Base-by-base conservation (phyloP, 2,329 filamentous ascomycete species). In the Microsporum canis region DNA sequence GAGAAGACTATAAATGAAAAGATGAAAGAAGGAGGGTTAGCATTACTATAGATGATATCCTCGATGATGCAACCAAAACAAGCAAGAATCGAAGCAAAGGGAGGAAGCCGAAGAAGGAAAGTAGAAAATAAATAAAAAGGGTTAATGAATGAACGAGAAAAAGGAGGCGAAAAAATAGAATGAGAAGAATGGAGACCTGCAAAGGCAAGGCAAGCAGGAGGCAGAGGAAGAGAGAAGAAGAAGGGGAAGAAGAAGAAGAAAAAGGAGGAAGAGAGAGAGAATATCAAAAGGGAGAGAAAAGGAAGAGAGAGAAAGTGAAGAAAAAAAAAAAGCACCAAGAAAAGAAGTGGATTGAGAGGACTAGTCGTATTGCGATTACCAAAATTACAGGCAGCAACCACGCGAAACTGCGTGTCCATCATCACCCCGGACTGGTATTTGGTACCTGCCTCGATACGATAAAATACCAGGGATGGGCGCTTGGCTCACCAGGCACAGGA, bases 251-350 rank as follows among this genome's bases (percentile, higher is more conserved):
- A 60, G 47, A 57, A 38, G 31, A 60, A 55, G 55, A 53, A 53
- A 51, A 17, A 56, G 17, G 56, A 47, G 34, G 47, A 36, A 57
- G 59, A 60, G 29, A 33, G 45, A 47, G 36, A 49, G 49, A 41
- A 62, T 57, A 23, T 10, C 27, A 45, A 33, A 43, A 64, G 58
- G 62, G 61, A 65, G 64, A 64, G 53, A 64, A 61, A 65, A 64
- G 61, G 65, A 61, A 61, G 65, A 65, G 65, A 58, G 43, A 45
- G 14, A 59, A 49, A 58, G 17, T 2, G 39, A 53, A 59, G 43
- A 58, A 41, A 55, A 34, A 34, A 38, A 27, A 31, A 43, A 49
- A 39, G 31, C 5, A 38, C 31, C 10, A 61, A 38, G 47, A 60
- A 59, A 53, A 39, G 29, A 41, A 41, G 58, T 29, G 57, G 41